Conservation (phyloP, 179 eudicot genomes). For the Drosera spatulata region DNA sequence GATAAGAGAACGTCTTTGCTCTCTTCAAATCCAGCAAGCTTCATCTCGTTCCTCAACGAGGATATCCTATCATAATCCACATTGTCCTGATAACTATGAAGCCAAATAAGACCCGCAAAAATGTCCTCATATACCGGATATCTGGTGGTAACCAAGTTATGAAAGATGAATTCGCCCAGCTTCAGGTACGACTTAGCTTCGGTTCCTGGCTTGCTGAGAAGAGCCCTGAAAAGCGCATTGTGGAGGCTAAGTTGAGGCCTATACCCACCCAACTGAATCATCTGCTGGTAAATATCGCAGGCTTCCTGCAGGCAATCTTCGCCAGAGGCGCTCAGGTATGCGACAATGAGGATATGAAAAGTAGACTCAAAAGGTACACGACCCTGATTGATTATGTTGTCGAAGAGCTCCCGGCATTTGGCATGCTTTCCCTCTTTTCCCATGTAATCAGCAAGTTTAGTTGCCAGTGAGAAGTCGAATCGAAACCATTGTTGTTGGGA, state of each 20-base stretch:
- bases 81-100: conserved; percentile 82
- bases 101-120: conserved; percentile 84
- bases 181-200: conserved; percentile 55
- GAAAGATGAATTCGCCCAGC: conserved; percentile 83
- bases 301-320: conserved; percentile 63
- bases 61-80: conserved; percentile 58
- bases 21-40: conserved; percentile 40
- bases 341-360: conserved; percentile 64
- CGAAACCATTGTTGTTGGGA: conserved; percentile 74
- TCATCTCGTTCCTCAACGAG: conserved; percentile 60
- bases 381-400: conserved; percentile 80
- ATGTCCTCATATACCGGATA: conserved; percentile 67
- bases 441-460: conserved; percentile 83
- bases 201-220: conserved; percentile 48
- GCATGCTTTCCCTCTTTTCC: conserved; percentile 68
- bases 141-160: conserved; percentile 51
- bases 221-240: conserved; percentile 74
- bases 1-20: conserved; percentile 54
- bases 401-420: conserved; percentile 73
- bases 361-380: conserved; percentile 86
- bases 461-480: conserved; percentile 84
- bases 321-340: conserved; percentile 67
- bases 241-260: conserved; percentile 81
- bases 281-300: conserved; percentile 64
- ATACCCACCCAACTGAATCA: conserved; percentile 88